A percentile compares a stretch with the other conserved stretches of the same genome.
These are phyloP conservation scores for Xylaria sp. DNA, from an alignment of 2,329 filamentous ascomycete genomes.

Conservation along the genomic window DNA sequence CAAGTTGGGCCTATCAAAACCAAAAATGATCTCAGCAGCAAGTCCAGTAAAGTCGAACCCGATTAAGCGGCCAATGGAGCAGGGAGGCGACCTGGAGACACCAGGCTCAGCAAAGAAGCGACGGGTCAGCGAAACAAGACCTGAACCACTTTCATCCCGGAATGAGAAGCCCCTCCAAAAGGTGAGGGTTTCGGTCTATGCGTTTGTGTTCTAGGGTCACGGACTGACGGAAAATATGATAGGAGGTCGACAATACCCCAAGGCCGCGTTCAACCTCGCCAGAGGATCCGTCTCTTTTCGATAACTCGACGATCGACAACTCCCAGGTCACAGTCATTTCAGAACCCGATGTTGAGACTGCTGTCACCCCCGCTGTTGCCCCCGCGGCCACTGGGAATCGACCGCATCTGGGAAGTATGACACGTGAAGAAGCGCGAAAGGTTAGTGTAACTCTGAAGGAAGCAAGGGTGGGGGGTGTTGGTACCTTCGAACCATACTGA, in stretches of 20 bases:
- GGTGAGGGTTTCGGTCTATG: slow-evolving; percentile 22
- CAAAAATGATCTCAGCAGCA: slow-evolving; percentile 25
- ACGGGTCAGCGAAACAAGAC: slow-evolving; percentile 34
- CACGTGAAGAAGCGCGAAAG: slow-evolving; percentile 65
- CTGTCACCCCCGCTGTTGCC: slow-evolving; percentile 22
- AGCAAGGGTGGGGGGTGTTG: background rate
- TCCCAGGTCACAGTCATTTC: slow-evolving; percentile 62
- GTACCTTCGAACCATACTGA: slow-evolving; percentile 19
- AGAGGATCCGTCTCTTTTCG: slow-evolving; percentile 62
- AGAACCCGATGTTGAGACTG: slow-evolving; percentile 56
- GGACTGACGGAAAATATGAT: slow-evolving; percentile 35
- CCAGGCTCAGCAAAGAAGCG: slow-evolving; percentile 42
- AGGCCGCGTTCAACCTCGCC: slow-evolving; percentile 51
- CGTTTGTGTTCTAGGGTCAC: background rate
- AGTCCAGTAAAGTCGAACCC: slow-evolving; percentile 17
- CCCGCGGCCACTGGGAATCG: slow-evolving; percentile 37
- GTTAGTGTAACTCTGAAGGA: slow-evolving; percentile 50
- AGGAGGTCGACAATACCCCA: slow-evolving; percentile 27
- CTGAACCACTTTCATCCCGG: slow-evolving; percentile 4
- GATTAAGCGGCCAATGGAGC: slow-evolving; percentile 40
- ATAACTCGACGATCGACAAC: slow-evolving; percentile 59
- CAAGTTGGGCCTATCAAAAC: slow-evolving; percentile 36
- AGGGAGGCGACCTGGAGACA: slow-evolving; percentile 25
- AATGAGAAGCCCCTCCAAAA: slow-evolving; percentile 24
- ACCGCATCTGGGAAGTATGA: slow-evolving; percentile 51